Conservation (phyloP, 1,284 basidiomycete genomes). For the Chalciporus sp. region DNA sequence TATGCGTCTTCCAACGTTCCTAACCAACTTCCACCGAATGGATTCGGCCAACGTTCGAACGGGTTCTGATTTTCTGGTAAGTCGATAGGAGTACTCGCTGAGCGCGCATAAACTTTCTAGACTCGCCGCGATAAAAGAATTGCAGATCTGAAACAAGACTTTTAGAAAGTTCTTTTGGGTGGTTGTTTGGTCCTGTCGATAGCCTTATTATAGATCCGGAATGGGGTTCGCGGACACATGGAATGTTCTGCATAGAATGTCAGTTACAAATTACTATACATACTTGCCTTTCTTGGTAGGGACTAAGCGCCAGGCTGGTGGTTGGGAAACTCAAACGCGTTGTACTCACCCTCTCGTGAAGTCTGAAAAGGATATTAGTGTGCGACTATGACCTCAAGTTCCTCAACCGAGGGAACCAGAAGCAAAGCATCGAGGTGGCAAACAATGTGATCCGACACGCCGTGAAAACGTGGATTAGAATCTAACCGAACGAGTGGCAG, state of each 20-base stretch:
- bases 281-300: conserved; percentile 18
- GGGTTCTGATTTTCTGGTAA: conserved; percentile 1
- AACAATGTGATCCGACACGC: conserved; percentile 20
- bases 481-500: conserved; percentile 1
- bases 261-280: conserved; percentile 16
- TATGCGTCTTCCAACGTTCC: background rate
- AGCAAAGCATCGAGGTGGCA: background rate
- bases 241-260: conserved; percentile 32
- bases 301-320: background rate
- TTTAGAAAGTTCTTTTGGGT: background rate
- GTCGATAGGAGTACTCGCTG: background rate
- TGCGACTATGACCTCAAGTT: conserved; percentile 3
- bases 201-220: conserved; percentile 16
- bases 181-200: conserved; percentile 28
- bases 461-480: conserved; percentile 17
- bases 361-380: background rate
- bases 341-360: background rate
- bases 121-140: conserved; percentile 16
- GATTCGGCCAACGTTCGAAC: conserved; percentile 7
- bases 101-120: conserved; percentile 9
- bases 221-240: conserved; percentile 7
- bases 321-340: background rate
- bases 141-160: background rate
- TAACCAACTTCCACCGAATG: background rate
- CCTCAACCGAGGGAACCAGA: background rate